phyloP scores from a whole-genome alignment of 2,329 filamentous ascomycete genomes.

The Exophiala calicioides region DNA sequence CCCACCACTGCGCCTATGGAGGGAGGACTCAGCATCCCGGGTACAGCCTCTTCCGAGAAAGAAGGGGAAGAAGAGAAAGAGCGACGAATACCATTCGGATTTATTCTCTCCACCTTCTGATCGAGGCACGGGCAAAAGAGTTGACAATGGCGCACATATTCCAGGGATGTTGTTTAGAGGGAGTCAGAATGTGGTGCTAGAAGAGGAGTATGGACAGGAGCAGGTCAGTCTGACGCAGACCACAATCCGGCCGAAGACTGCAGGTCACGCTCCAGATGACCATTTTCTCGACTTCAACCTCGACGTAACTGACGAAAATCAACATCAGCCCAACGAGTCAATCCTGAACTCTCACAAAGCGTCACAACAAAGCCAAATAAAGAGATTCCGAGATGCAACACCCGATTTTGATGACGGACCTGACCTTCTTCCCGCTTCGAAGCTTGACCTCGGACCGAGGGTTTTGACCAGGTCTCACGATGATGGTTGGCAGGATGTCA shows the following conservation, averaged over 20 bases:
- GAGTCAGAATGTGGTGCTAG: conserved; percentile 2
- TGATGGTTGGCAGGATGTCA: background rate
- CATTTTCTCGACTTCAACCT: background rate
- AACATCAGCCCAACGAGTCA: background rate
- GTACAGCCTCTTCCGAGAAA: conserved; percentile 38
- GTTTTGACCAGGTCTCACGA: background rate
- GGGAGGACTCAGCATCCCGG: conserved; percentile 44
- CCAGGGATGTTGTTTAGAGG: conserved; percentile 2
- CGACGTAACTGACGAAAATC: conserved; percentile 1
- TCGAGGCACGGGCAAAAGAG: conserved; percentile 11
- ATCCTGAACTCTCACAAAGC: background rate
- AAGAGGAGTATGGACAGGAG: background rate
- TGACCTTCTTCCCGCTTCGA: background rate
- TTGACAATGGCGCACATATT: conserved; percentile 1
- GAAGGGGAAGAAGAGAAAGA: conserved; percentile 52
- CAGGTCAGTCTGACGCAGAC: conserved; percentile 4
- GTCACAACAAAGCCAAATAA: background rate
- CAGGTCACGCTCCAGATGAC: background rate
- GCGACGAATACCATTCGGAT: conserved; percentile 43
- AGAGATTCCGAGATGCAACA: conserved; percentile 9
- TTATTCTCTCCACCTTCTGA: conserved; percentile 16
- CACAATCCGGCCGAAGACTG: background rate
- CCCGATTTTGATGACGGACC: conserved; percentile 26
- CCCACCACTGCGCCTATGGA: conserved; percentile 46
- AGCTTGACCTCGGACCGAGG: background rate